These are phyloP conservation scores for Primulina huaijiensis DNA, from an alignment of 257 asterid species.

Conservation along the genomic window DNA sequence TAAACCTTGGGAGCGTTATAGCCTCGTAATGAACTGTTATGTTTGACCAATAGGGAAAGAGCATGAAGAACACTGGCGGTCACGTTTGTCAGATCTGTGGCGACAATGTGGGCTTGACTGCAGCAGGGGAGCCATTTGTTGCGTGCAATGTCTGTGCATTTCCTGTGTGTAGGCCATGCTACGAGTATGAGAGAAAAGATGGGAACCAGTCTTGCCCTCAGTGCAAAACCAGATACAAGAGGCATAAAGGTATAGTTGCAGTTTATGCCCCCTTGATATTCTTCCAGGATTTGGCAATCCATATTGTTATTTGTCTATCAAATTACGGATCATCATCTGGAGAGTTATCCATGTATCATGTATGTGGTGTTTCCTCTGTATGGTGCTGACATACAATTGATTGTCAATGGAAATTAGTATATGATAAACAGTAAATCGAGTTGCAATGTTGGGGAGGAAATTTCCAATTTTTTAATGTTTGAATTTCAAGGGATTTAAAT, in stretches of 20 bases:
- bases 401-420: not conserved
- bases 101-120: conserved; percentile 74
- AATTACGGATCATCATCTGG: not conserved
- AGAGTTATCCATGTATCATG: not conserved
- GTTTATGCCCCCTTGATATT: conserved; percentile 7
- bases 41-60: conserved; percentile 59
- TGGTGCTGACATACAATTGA: not conserved
- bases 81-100: conserved; percentile 98
- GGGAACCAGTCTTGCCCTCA: conserved; percentile 96
- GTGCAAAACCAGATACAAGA: conserved; percentile 95
- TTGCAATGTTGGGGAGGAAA: conserved; percentile 16
- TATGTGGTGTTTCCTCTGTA: conserved; percentile 1
- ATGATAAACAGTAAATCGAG: not conserved
- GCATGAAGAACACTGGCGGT: conserved; percentile 58
- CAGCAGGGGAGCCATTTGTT: conserved; percentile 73
- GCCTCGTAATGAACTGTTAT: conserved; percentile 21
- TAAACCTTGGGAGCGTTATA: not conserved
- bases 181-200: conserved; percentile 96
- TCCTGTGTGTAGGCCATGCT: conserved; percentile 97
- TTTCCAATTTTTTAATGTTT: conserved; percentile 6
- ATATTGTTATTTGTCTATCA: not conserved
- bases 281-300: not conserved
- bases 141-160: conserved; percentile 92
- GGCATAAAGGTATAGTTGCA: conserved; percentile 67
- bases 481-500: conserved; percentile 3